Conservation (phyloP, 2,329 filamentous ascomycete genomes). For the Ophiostoma pallidulum region DNA sequence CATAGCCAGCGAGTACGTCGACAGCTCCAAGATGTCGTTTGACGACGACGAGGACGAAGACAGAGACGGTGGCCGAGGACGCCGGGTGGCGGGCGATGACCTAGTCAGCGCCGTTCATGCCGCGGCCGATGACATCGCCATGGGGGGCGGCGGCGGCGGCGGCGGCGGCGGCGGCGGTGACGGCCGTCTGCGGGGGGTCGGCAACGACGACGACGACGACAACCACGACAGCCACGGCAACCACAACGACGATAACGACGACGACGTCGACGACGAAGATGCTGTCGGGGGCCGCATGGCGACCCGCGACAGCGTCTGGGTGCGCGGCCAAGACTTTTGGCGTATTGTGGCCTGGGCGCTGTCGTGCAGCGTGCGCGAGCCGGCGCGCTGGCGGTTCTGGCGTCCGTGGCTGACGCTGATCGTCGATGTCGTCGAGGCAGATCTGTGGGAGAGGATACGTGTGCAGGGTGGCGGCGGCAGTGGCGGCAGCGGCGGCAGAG, state of each 20-base stretch:
- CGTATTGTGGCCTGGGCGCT: constrained; percentile 83
- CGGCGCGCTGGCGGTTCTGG: constrained; percentile 73
- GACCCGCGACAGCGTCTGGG: constrained; percentile 59
- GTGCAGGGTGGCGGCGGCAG: constrained; percentile 36
- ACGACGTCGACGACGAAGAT: constrained; percentile 38
- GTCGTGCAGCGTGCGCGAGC: constrained; percentile 69
- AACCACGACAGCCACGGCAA: constrained; percentile 24
- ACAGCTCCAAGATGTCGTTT: constrained; percentile 9
- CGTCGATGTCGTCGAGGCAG: constrained; percentile 64
- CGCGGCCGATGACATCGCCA: background rate
- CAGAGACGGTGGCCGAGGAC: too few species aligned
- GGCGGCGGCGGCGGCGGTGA: background rate
- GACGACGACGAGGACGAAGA: constrained; percentile 3
- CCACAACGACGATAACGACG: constrained; percentile 27
- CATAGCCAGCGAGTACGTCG: constrained; percentile 9
- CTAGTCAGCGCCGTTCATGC: background rate
- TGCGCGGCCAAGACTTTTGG: constrained; percentile 80
- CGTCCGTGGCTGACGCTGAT: constrained; percentile 70
- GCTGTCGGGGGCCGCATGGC: constrained; percentile 51
- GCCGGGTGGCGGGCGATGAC: background rate
- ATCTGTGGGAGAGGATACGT: constrained; percentile 56
- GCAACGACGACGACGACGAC: constrained; percentile 17
- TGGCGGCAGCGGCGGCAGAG: constrained; percentile 10
- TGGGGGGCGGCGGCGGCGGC: background rate
- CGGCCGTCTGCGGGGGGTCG: background rate